Evolutionary conservation across 1,139 yeast species (phyloP), one percentile per base, ranked within the genome.

Genomic region (Pichia sp.): DNA sequence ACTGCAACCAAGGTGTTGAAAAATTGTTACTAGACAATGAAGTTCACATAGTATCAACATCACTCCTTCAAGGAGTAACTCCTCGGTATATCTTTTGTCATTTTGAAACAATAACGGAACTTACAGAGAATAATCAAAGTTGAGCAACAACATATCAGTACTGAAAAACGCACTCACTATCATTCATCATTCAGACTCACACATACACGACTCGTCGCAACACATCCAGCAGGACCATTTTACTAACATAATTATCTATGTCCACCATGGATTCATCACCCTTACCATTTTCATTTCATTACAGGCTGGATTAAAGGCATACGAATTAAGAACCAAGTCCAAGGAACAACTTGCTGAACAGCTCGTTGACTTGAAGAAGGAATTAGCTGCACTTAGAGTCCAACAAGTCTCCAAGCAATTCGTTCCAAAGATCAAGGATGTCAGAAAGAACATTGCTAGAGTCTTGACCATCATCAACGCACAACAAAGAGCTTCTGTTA

Each of bases 391-490:
- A 68, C 83, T 91, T 70, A 88, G 87, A 74, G 96, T 87, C 64
- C 96, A 91, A 76, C 86, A 88, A 70, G 74, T 84, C 68, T 79
- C 85, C 66, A 83, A 72, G 69, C 94, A 86, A 69, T 83, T 86
- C 63, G 80, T 80, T 67, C 93, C 94, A 80, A 84, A 84, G 76
- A 87, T 91, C 73, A 77, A 78, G 75, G 83, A 88, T 55, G 96
- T 88, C 64, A 86, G 97, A 80, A 91, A 88, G 79, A 80, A 86
- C 77, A 91, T 91, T 69, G 98, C 98, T 62, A 87, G 93, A 70
- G 94, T 88, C 61, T 83, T 91, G 71, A 93, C 98, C 58, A 74
- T 88, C 71, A 86, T 91, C 74, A 88, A 85, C 91, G 77, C 79
- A 62, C 86, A 84, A 77, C 96, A 87, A 75, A 88, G 98, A 74